phyloP scores from a whole-genome alignment of 352 stramenopile genomes.

The Stephanocyclus meneghinianus region DNA sequence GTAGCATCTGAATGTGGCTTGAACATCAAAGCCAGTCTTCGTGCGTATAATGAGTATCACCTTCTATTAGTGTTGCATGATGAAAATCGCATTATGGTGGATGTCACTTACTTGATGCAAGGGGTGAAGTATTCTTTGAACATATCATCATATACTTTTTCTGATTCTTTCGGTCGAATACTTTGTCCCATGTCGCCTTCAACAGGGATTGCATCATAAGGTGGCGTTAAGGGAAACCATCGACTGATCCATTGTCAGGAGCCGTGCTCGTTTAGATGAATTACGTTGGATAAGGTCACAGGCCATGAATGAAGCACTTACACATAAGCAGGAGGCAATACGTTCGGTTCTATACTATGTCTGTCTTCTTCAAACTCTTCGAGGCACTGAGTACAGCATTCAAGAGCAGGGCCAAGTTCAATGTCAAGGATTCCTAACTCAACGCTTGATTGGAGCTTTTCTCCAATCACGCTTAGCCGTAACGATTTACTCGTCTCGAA shows the following conservation, averaged over 20 bases:
- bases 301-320: neutral
- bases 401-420: constrained; percentile 67
- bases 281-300: neutral
- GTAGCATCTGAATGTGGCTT: constrained; percentile 35
- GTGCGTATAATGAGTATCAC: neutral
- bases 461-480: constrained; percentile 76
- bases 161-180: constrained; percentile 60
- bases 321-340: constrained; percentile 35
- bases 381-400: constrained; percentile 67
- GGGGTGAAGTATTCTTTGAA: constrained; percentile 79
- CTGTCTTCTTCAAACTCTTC: constrained; percentile 65
- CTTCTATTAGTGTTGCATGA: constrained; percentile 5
- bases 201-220: constrained; percentile 63
- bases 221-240: constrained; percentile 81
- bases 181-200: constrained; percentile 79
- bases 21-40: constrained; percentile 41
- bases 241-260: constrained; percentile 11
- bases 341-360: constrained; percentile 20
- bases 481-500: constrained; percentile 82
- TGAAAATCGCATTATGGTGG: constrained; percentile 44
- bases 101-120: constrained; percentile 71
- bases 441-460: constrained; percentile 69
- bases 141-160: constrained; percentile 73
- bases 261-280: neutral
- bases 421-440: constrained; percentile 80